phyloP scores from a whole-genome alignment of 257 asterid species.

The Voacanga thouarsii region DNA sequence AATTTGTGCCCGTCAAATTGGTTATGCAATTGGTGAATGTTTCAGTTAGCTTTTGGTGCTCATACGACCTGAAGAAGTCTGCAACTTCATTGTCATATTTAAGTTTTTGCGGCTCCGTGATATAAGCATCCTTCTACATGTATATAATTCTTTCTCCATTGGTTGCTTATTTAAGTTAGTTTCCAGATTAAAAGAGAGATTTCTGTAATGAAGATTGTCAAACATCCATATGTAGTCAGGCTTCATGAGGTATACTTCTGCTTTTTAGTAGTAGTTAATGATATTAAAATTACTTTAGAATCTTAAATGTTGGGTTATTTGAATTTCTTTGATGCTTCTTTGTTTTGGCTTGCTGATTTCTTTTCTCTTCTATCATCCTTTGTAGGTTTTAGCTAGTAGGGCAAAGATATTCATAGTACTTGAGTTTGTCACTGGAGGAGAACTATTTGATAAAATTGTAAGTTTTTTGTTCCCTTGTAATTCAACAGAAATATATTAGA shows the following conservation, averaged over 20 bases:
- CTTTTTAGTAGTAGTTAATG: neutral
- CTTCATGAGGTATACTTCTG: slow-evolving; percentile 69
- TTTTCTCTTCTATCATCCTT: neutral
- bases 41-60: neutral
- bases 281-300: neutral
- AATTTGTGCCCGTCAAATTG: neutral
- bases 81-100: neutral
- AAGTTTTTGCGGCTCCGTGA: neutral
- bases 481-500: neutral
- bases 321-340: neutral
- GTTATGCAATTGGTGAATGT: neutral
- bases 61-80: neutral
- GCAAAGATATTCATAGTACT: slow-evolving; percentile 72
- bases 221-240: slow-evolving; percentile 80
- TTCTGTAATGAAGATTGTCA: slow-evolving; percentile 87
- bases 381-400: slow-evolving; percentile 78
- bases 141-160: neutral
- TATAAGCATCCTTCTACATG: neutral
- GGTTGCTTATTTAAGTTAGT: slow-evolving; percentile 22
- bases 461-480: slow-evolving; percentile 21
- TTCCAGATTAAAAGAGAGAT: slow-evolving; percentile 84
- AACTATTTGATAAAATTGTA: slow-evolving; percentile 84
- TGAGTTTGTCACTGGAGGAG: slow-evolving; percentile 92
- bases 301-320: neutral
- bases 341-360: neutral